phyloP scores from a whole-genome alignment of 139 green algal genomes.

The Tetradesmus obliquus region DNA sequence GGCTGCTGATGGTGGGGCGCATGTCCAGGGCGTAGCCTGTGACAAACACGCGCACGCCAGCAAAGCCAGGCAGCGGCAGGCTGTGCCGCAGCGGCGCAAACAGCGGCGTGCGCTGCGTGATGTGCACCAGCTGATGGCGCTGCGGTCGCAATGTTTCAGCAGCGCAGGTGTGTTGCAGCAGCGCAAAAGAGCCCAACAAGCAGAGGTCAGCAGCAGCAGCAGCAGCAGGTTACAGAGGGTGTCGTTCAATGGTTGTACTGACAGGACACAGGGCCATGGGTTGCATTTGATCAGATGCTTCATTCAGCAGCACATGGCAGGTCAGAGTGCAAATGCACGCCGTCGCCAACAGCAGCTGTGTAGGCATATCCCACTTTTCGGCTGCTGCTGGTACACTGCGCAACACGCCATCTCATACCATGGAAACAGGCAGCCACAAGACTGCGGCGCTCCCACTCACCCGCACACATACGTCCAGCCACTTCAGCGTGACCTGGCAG shows the following conservation, averaged over 20 bases:
- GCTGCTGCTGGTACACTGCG: no score
- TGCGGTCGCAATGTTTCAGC: not conserved
- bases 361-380: no score
- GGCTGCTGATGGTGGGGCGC: not conserved
- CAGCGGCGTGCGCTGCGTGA: slow-evolving; percentile 14
- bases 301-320: no score
- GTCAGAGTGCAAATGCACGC: no score
- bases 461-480: not conserved
- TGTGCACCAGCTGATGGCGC: slow-evolving; percentile 9
- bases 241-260: no score
- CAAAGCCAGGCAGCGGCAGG: slow-evolving; percentile 29
- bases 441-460: not conserved
- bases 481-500: slow-evolving; percentile 9
- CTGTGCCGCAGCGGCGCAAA: slow-evolving; percentile 11
- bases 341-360: no score
- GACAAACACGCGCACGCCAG: not conserved
- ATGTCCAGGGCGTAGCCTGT: not conserved
- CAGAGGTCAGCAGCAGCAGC: not conserved
- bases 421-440: not conserved
- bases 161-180: not conserved
- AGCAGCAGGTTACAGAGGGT: no score
- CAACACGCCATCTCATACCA: no score
- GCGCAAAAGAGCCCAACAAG: not conserved
- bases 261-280: no score
- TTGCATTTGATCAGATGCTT: no score